Evolutionary conservation across 768 basidiomycete species (phyloP).

Genomic region (Lentinula boryana): DNA sequence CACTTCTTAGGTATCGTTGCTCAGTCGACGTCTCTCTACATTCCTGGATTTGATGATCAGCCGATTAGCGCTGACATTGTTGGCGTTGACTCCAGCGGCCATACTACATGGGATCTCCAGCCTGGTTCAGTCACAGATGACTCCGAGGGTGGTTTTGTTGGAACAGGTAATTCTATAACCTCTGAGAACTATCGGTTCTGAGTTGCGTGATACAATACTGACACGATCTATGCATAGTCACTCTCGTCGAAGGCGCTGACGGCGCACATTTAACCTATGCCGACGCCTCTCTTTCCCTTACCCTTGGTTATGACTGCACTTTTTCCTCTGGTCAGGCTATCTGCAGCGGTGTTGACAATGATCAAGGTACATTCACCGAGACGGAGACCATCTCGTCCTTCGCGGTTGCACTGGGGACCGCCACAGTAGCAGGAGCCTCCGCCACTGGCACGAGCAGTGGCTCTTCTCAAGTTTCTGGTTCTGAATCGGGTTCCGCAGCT

Average conservation of each 20-base stretch:
- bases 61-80: constrained; percentile 34
- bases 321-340: constrained; percentile 16
- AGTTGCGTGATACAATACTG: background rate
- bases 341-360: constrained; percentile 15
- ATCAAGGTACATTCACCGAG: constrained; percentile 8
- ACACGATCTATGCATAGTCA: constrained; percentile 21
- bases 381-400: constrained; percentile 20
- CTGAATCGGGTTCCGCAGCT: background rate
- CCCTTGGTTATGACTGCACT: constrained; percentile 19
- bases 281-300: constrained; percentile 9
- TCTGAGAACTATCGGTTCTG: background rate
- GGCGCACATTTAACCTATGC: constrained; percentile 32
- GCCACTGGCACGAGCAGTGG: background rate
- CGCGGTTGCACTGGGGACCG: constrained; percentile 18
- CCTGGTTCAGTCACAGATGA: constrained; percentile 28
- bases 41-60: constrained; percentile 41
- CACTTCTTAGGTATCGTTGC: constrained; percentile 17
- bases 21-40: constrained; percentile 31
- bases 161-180: constrained; percentile 26
- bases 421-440: background rate
- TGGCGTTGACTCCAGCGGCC: constrained; percentile 34
- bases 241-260: constrained; percentile 36
- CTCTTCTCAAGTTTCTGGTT: background rate
- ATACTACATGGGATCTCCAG: constrained; percentile 35
- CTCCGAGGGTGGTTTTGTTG: constrained; percentile 25